These are phyloP conservation scores for Stephania yunnanensis DNA, from an alignment of 164 flowering plant genomes.

Conservation along the genomic window DNA sequence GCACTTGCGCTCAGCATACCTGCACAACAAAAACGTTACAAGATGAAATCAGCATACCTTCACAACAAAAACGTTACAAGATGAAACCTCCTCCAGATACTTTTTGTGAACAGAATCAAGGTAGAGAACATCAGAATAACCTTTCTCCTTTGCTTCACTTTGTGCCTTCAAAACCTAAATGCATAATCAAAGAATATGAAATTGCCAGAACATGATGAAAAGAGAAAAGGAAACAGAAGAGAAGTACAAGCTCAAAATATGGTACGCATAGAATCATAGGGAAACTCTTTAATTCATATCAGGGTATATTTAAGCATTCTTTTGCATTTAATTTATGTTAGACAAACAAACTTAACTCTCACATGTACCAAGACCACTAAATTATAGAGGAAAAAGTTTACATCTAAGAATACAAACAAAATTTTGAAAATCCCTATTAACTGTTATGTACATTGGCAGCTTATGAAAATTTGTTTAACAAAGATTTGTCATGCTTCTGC, in stretches of 20 bases:
- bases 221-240: background rate
- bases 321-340: background rate
- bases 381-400: background rate
- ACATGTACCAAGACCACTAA: background rate
- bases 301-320: background rate
- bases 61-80: constrained; percentile 83
- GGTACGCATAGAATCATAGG: background rate
- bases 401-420: background rate
- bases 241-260: background rate
- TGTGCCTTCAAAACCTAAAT: constrained; percentile 79
- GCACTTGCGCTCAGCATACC: constrained; percentile 32
- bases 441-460: background rate
- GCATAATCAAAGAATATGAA: background rate
- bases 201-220: background rate
- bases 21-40: constrained; percentile 86
- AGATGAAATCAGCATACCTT: constrained; percentile 87
- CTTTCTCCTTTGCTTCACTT: constrained; percentile 68
- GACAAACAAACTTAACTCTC: background rate
- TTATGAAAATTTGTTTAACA: background rate
- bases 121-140: constrained; percentile 81
- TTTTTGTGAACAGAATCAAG: constrained; percentile 73
- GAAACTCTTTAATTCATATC: background rate
- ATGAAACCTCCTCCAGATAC: constrained; percentile 84
- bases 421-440: too few species aligned
- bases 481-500: background rate